A percentile compares a stretch with the other conserved stretches of the same genome.
Conservation (phyloP, 1,139 yeast genomes). For the Taphrina communis region DNA sequence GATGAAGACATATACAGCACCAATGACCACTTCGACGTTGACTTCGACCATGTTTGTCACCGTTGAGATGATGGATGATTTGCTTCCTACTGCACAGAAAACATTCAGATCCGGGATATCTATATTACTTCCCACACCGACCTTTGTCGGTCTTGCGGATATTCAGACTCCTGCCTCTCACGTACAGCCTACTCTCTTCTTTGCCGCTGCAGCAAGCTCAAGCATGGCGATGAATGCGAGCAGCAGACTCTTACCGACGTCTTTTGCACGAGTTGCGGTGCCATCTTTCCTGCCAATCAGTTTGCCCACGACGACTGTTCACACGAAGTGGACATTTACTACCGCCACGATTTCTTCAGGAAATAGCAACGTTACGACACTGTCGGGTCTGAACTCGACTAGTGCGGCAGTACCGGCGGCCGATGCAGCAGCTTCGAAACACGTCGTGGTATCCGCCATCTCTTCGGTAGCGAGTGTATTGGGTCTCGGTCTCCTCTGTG, state of each 20-base stretch:
- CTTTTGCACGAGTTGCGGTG: not conserved
- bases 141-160: not conserved
- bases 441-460: conserved; percentile 6
- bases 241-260: not conserved
- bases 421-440: not conserved
- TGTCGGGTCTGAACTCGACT: not conserved
- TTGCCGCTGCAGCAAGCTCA: too few relatives aligned
- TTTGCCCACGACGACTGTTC: not conserved
- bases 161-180: too few relatives aligned
- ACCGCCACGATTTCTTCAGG: not conserved
- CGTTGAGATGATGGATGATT: not conserved
- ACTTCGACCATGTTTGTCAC: conserved; percentile 2
- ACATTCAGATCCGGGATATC: not conserved
- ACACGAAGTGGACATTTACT: conserved; percentile 7
- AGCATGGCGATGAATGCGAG: not conserved
- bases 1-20: not conserved
- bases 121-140: not conserved
- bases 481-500: conserved; percentile 9
- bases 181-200: too few relatives aligned
- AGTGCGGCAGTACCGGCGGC: not conserved
- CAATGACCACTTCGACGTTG: not conserved
- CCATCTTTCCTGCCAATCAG: not conserved
- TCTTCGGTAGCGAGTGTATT: conserved; percentile 8
- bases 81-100: not conserved
- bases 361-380: not conserved